Evolutionary conservation across 2,329 filamentous ascomycete genomes (phyloP), one percentile per base, ranked within the genome.

Genomic region (Aspergillus niger): DNA sequence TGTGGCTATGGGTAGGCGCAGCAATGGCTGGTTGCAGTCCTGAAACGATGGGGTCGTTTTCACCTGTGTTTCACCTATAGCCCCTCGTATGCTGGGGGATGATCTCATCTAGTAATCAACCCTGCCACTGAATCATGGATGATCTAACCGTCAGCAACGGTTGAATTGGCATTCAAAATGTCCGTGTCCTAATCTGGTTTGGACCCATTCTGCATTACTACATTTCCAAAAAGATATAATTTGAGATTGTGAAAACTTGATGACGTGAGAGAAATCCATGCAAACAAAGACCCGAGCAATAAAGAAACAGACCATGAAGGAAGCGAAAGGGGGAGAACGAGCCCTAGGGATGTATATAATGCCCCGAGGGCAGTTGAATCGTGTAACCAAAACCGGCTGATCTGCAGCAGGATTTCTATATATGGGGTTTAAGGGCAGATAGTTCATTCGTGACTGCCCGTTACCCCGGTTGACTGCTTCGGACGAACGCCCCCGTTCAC

Each of bases 1-100:
- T 44, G 65, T 66, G 65, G 65, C 65, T 63, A 68, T 67, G 65
- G 43, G 55, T 61, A 54, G 67, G 65, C 67, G 64, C 67, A 69
- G 66, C 59, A 55, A 62, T 60, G 65, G 60, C 61, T 61, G 50
- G 60, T 58, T 63, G 38, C 53, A 47, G 30, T 36, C 56, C 44
- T 61, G 55, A 66, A 65, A 65, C 65, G 62, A 58, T 53, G 44
- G 59, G 53, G 24, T 49, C 43, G 32, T 26, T 44, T 22, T 57
- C 7, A 43, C 32, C 49, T 43, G 13, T 57, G 44, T 54, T 59
- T 62, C 49, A 58, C 44, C 11, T 48, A 38, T 49, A 39, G 30
- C 44, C 24, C 3, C 43, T 48, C 39, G 24, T 17, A 55, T 32
- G 39, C 28, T 36, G n/a, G 24, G n/a, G 39, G 53, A 55, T 55